Evolutionary conservation across 2,329 filamentous ascomycete species (phyloP).

Genomic region (Penicillium sp.): DNA sequence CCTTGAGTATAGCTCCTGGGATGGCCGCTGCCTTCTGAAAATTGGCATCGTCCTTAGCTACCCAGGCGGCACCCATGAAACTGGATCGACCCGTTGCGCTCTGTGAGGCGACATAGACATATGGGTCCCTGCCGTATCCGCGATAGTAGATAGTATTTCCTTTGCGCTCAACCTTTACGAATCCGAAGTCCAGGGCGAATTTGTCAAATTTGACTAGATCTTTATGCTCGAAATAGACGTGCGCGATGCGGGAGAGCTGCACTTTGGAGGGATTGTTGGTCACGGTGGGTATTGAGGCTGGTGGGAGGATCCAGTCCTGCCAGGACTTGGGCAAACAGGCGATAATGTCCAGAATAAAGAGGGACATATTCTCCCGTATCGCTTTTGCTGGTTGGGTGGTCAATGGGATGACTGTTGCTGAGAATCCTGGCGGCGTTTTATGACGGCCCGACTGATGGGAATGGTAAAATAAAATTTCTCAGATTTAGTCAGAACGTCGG

Average conservation of each 20-base stretch:
- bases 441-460: too few species aligned
- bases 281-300: constrained; percentile 19
- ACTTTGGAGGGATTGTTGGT: constrained; percentile 29
- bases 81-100: constrained; percentile 50
- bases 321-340: constrained; percentile 14
- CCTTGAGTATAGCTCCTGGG: constrained; percentile 57
- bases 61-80: constrained; percentile 64
- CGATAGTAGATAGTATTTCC: constrained; percentile 61
- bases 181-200: constrained; percentile 39
- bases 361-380: too few species aligned
- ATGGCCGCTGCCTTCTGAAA: constrained; percentile 55
- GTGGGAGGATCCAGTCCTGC: constrained; percentile 21
- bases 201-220: constrained; percentile 28
- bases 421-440: too few species aligned
- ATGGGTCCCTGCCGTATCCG: constrained; percentile 65
- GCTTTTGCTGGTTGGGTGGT: too few species aligned
- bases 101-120: constrained; percentile 62
- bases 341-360: constrained; percentile 18
- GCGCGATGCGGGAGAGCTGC: constrained; percentile 31
- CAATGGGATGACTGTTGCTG: too few species aligned
- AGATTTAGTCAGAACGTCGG: too few species aligned
- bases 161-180: constrained; percentile 26
- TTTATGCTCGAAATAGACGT: constrained; percentile 37
- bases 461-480: too few species aligned
- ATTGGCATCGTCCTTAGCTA: constrained; percentile 61